These are phyloP conservation scores for Houttuynia cordata DNA, from an alignment of 164 flowering plant genomes.

Conservation along the genomic window DNA sequence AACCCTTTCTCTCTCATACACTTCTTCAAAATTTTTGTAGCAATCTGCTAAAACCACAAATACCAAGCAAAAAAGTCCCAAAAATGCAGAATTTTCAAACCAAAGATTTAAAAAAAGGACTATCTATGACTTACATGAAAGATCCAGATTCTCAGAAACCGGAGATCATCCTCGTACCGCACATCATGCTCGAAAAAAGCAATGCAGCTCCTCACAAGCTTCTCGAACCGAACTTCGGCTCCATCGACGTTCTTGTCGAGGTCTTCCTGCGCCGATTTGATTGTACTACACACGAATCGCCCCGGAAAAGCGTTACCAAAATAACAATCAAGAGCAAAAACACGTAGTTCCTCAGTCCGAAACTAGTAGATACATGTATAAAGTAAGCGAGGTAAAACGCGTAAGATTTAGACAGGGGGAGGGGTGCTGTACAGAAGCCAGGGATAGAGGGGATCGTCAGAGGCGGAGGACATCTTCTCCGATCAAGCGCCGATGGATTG, in stretches of 20 bases:
- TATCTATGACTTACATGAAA: constrained; percentile 38
- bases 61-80: neutral
- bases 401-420: neutral
- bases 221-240: constrained; percentile 19
- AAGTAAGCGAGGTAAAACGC: neutral
- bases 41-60: constrained; percentile 32
- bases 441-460: constrained; percentile 6
- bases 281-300: constrained; percentile 18
- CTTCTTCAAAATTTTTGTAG: constrained; percentile 37
- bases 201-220: constrained; percentile 40
- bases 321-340: neutral
- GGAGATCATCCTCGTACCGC: constrained; percentile 49
- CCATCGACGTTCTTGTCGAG: constrained; percentile 9
- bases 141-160: constrained; percentile 86
- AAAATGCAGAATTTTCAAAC: neutral
- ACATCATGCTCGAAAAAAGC: constrained; percentile 36
- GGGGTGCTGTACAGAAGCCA: constrained; percentile 4
- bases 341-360: too few relatives aligned
- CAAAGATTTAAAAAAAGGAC: too few relatives aligned
- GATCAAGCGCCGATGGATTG: neutral
- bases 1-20: constrained; percentile 34
- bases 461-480: neutral
- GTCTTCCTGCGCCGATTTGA: constrained; percentile 30
- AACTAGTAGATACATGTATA: too few relatives aligned
- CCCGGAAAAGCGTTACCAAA: neutral